phyloP scores from a whole-genome alignment of 257 asterid species.

The Ehretia macrophylla region DNA sequence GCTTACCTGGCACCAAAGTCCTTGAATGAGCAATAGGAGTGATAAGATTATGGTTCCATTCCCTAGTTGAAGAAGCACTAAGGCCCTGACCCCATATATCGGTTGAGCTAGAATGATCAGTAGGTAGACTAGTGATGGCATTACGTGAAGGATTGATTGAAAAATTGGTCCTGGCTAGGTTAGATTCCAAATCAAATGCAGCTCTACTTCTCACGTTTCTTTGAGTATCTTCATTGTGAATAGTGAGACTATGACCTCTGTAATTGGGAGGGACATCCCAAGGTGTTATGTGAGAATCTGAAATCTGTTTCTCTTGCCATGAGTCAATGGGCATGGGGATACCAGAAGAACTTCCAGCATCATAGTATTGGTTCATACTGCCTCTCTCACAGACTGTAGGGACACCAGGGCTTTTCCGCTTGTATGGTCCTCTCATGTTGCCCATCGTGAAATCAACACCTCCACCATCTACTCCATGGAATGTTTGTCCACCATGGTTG shows the following conservation, averaged over 20 bases:
- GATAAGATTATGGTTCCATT: slow-evolving; percentile 38
- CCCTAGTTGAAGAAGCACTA: slow-evolving; percentile 41
- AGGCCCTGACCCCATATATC: slow-evolving; percentile 48
- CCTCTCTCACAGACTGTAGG: slow-evolving; percentile 57
- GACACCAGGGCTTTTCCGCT: slow-evolving; percentile 61
- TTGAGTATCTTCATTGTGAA: slow-evolving; percentile 48
- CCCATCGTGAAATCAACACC: slow-evolving; percentile 40
- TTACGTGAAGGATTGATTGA: slow-evolving; percentile 34
- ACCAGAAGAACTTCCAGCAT: slow-evolving; percentile 71
- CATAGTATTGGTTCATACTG: slow-evolving; percentile 54
- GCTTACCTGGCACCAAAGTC: slow-evolving; percentile 48
- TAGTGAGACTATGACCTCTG: slow-evolving; percentile 51
- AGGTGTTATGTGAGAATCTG: slow-evolving; percentile 43
- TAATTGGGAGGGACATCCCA: slow-evolving; percentile 43
- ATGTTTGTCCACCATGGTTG: slow-evolving; percentile 40
- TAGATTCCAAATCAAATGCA: slow-evolving; percentile 40
- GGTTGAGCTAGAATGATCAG: slow-evolving; percentile 36
- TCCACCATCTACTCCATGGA: slow-evolving; percentile 45
- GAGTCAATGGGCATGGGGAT: slow-evolving; percentile 41
- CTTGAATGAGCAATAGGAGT: slow-evolving; percentile 45
- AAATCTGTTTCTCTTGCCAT: slow-evolving; percentile 55
- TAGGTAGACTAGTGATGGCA: slow-evolving; percentile 29
- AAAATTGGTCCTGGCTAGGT: slow-evolving; percentile 37
- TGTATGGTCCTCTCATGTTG: slow-evolving; percentile 54
- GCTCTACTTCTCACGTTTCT: slow-evolving; percentile 75